phyloP scores from a whole-genome alignment of 1,284 basidiomycete species.

The Heterobasidion parviporum region DNA sequence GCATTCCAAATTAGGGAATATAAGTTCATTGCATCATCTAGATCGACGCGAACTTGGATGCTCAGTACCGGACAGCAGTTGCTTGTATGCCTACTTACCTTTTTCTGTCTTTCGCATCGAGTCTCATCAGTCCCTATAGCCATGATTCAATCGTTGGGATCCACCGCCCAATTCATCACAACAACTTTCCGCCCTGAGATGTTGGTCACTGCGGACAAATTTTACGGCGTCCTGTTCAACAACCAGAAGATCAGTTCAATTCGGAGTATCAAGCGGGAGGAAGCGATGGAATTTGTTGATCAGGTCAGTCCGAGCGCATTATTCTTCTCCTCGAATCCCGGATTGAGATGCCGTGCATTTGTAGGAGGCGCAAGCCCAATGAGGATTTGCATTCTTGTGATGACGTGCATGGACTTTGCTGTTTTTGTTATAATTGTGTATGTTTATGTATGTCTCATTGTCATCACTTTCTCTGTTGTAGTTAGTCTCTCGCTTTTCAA shows the following conservation, averaged over 20 bases:
- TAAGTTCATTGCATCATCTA: conserved; percentile 16
- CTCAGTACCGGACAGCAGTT: conserved; percentile 95
- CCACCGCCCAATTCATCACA: conserved; percentile 93
- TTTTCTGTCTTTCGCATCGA: conserved; percentile 1
- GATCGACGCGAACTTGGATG: conserved; percentile 98
- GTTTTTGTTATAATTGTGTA: not conserved
- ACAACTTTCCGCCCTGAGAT: conserved; percentile 99
- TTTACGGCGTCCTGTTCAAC: conserved; percentile 99
- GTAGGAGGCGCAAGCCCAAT: conserved; percentile 52
- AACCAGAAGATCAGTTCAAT: conserved; percentile 92
- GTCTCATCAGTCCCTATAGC: conserved; percentile 31
- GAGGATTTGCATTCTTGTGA: conserved; percentile 7
- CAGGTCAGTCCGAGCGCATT: conserved; percentile 36
- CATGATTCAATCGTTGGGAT: conserved; percentile 90
- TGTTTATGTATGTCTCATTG: not conserved
- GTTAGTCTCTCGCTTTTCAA: no score
- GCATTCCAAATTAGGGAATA: not conserved
- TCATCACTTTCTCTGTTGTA: not conserved
- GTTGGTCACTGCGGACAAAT: conserved; percentile 91
- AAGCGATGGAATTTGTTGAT: conserved; percentile 87
- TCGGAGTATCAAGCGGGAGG: conserved; percentile 65
- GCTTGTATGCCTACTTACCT: conserved; percentile 52
- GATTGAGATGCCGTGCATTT: conserved; percentile 2
- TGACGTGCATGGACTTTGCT: not conserved
- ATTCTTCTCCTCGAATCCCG: not conserved